Percentiles rank a stretch among this genome's conserved stretches.
Evolutionary conservation across 768 basidiomycete genomes (phyloP).

Genomic region (Hygrophoropsis aurantiaca): DNA sequence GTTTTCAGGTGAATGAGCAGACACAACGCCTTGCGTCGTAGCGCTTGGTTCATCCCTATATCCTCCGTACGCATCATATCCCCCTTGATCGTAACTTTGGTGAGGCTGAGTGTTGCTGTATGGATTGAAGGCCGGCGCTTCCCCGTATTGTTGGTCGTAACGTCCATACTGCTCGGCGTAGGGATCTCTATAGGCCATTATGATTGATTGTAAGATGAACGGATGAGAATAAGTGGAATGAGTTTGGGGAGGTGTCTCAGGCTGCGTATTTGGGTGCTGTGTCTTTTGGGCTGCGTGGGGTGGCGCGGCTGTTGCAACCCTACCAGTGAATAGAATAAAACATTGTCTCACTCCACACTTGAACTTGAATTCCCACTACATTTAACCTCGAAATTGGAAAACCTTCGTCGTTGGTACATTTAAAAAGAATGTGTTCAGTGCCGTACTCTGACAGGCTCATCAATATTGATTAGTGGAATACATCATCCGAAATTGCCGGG

Average conservation of each 20-base stretch:
- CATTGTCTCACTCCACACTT: neutral
- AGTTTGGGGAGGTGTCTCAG: neutral
- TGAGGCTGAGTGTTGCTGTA: slow-evolving; percentile 46
- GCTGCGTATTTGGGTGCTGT: neutral
- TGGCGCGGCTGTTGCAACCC: neutral
- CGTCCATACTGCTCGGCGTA: slow-evolving; percentile 39
- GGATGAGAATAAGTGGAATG: neutral
- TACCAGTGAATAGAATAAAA: neutral
- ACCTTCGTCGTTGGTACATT: too few relatives aligned
- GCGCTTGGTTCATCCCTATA: slow-evolving; percentile 39
- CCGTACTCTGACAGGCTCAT: slow-evolving; percentile 13
- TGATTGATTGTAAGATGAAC: slow-evolving; percentile 7
- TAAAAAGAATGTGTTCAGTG: slow-evolving; percentile 12
- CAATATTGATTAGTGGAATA: slow-evolving; percentile 27
- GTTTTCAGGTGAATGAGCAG: slow-evolving; percentile 13
- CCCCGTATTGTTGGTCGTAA: slow-evolving; percentile 32
- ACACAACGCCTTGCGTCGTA: slow-evolving; percentile 10
- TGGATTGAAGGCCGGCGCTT: slow-evolving; percentile 42
- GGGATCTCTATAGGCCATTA: slow-evolving; percentile 59
- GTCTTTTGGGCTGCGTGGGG: neutral
- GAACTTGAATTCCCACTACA: too few relatives aligned
- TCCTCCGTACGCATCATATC: slow-evolving; percentile 27
- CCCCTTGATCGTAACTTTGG: slow-evolving; percentile 53
- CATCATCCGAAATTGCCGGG: slow-evolving; percentile 21
- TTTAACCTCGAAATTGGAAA: too few relatives aligned